Evolutionary conservation across 352 stramenopile species (phyloP), one percentile per base, ranked within the genome.

Genomic region (Phytophthora nicotianae): DNA sequence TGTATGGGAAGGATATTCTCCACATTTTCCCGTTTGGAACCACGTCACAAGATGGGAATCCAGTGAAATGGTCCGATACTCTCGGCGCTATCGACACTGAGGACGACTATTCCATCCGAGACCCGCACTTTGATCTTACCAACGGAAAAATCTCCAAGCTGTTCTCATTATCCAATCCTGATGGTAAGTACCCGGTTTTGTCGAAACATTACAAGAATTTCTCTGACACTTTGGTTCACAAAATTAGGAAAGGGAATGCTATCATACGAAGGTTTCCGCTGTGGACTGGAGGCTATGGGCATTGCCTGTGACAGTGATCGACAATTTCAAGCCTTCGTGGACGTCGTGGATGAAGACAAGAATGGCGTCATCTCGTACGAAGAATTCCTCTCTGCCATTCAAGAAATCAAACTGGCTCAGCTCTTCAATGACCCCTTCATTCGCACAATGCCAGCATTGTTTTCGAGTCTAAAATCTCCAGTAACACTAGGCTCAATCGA

Each of bases 331-430:
- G 62, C 70, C 3, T 91, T 96, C 50, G 82, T 94, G 10, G 42
- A 78, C 0, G 88, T 90, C 13, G 75, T 95, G 4, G 86, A 96
- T 53, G 80, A 87, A 42, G 79, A 96, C 55, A 71, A 81, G 35
- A 92, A 86, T 63, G 83, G 84, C 32, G 68, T 75, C 29, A 95
- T 96, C 51, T 90, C 82, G 27, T 92, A 86, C 58, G 74, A 87
- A 7, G 86, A 95, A 50, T 96, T 96, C 62, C 72, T 91, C 60
- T 71, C 75, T 10, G 84, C 86, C 11, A 86, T 96, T 38, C 88
- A 96, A 48, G 86, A 91, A 59, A 91, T 96, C 48, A 96, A 95
- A 68, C 68, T 95, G 23, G 86, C 84, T 19, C 84, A 95, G 49
- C 77, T 96, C 26, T 93, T 96, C 55, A 85, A 77, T 23, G 70